Base-by-base conservation (phyloP, 148 eudicot species). In the Camellia sinensis region DNA sequence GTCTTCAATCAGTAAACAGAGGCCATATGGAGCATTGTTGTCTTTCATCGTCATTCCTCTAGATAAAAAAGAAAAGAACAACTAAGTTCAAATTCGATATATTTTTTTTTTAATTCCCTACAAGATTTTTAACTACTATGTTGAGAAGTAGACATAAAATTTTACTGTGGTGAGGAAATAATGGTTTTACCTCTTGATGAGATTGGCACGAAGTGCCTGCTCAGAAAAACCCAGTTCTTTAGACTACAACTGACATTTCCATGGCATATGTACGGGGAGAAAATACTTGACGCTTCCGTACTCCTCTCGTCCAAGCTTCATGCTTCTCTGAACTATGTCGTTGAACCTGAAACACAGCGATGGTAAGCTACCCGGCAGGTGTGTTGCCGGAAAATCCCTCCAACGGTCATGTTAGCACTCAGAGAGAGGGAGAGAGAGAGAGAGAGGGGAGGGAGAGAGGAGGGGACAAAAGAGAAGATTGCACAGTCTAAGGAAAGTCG, bases 1-100 rank as follows among this genome's bases (percentile, higher is more conserved):
- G 56, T 85, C 87, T 56, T 85, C 74, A 60, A 85, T 79, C 45
- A 82, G 22, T 62, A 85, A 67, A 40, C 79, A 82, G 67, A 82
- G 74, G n/a, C 87, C 87, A 43, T 82, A 52, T 3, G 78, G 85
- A 41, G 78, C 65, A 11, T 48, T 65, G 11, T 54, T 7, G 9
- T 81, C 83, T 61, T 81, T 6, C 0, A 76, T 41, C 1, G 83
- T 80, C 68, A 76, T 60, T 21, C 80, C 84, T 41, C 84, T 81
- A 70, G 37, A 68, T 8, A 18, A 61, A 17, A 54, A 9, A 9
- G 9, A 67, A 41, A 67, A 6, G 14, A 29, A 29, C 29, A 29
- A 29, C 29, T 29, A 29, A 29, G 29, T 29, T 29, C 29, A 29
- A 29, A 29, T 29, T 46, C 50, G 6, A 46, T 0, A 0, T 46